Conservation (phyloP, 495 filamentous ascomycete species). For the Saxophila tyrrhenica region DNA sequence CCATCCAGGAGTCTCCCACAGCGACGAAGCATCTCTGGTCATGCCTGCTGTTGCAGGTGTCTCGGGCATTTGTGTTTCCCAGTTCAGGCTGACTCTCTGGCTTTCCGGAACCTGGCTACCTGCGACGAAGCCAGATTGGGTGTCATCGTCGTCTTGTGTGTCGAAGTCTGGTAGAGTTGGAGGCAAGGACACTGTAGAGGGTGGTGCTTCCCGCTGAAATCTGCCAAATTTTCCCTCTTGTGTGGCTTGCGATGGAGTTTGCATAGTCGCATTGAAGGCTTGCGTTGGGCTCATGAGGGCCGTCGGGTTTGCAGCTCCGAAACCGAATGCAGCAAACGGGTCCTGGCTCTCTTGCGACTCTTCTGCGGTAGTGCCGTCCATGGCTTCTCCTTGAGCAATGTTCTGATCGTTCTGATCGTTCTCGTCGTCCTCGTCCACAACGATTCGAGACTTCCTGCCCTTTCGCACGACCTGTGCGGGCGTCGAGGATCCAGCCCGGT, state of each 20-base stretch:
- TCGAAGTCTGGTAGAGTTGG: slow-evolving; percentile 7
- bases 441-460: slow-evolving; percentile 2
- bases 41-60: slow-evolving; percentile 6
- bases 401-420: too few species aligned
- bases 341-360: slow-evolving; percentile 13
- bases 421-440: slow-evolving; percentile 29
- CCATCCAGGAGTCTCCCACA: slow-evolving; percentile 19
- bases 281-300: slow-evolving; percentile 65
- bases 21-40: slow-evolving; percentile 3
- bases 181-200: slow-evolving; percentile 28
- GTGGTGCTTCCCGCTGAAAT: slow-evolving; percentile 41
- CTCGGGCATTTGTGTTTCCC: slow-evolving; percentile 15
- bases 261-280: slow-evolving; percentile 83
- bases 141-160: slow-evolving; percentile 36
- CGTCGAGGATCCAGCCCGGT: neutral
- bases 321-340: slow-evolving; percentile 30
- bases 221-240: slow-evolving; percentile 40
- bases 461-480: neutral
- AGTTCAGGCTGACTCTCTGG: slow-evolving; percentile 14
- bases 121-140: slow-evolving; percentile 35
- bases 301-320: slow-evolving; percentile 14
- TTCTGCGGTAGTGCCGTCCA: neutral
- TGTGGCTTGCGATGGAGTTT: slow-evolving; percentile 34
- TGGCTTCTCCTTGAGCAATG: neutral
- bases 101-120: slow-evolving; percentile 47